Conservation (phyloP, 225 moss, liverwort and hornwort genomes). For the Rhytidiadelphus loreus region DNA sequence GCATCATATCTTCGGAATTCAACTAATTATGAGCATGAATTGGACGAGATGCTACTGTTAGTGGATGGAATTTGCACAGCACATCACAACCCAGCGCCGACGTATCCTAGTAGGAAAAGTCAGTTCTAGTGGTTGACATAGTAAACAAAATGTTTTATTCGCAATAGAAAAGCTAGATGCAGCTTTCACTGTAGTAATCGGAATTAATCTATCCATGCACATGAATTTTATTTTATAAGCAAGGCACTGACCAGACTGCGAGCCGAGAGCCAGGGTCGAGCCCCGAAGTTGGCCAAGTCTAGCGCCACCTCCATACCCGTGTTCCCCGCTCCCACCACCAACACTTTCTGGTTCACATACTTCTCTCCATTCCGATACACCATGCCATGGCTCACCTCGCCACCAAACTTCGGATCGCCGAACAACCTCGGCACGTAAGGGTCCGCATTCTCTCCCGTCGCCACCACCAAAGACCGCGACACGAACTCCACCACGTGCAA, state of each 20-base stretch:
- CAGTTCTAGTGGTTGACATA: not conserved
- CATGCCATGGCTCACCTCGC: slow-evolving; percentile 53
- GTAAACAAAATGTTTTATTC: not conserved
- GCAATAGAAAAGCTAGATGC: not conserved
- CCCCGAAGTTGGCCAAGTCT: slow-evolving; percentile 61
- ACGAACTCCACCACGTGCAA: slow-evolving; percentile 13
- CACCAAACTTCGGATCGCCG: slow-evolving; percentile 26
- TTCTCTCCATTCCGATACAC: slow-evolving; percentile 55
- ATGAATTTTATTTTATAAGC: not conserved
- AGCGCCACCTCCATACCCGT: slow-evolving; percentile 92
- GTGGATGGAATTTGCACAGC: not conserved
- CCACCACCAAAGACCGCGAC: slow-evolving; percentile 64
- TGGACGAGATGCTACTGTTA: not conserved
- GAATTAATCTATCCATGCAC: not conserved
- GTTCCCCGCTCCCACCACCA: slow-evolving; percentile 85
- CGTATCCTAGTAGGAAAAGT: not conserved
- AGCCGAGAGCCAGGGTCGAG: slow-evolving; percentile 55
- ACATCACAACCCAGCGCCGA: not conserved
- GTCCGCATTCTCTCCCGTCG: slow-evolving; percentile 78
- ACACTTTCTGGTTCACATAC: slow-evolving; percentile 43
- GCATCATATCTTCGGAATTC: not conserved
- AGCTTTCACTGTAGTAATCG: not conserved
- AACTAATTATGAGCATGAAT: not conserved
- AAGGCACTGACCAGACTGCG: slow-evolving; percentile 23
- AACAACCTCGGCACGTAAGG: slow-evolving; percentile 37